These are phyloP conservation scores for Perkinsela sp. DNA, from an alignment of 208 protist genomes.

Conservation along the genomic window DNA sequence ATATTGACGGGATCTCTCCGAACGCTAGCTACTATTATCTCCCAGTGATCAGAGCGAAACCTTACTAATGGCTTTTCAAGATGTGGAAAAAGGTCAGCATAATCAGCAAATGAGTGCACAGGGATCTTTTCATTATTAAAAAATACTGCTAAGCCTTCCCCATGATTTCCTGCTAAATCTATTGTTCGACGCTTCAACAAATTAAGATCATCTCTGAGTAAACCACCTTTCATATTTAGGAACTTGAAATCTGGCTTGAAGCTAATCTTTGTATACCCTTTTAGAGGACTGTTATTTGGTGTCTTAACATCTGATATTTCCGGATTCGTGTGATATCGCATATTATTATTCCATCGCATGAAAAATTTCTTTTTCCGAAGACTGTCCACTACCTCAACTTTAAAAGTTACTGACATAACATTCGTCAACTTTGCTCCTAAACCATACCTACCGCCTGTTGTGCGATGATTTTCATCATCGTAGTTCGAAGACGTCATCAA, in stretches of 20 bases:
- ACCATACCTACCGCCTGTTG: constrained; percentile 79
- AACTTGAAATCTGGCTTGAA: constrained; percentile 89
- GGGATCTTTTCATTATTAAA: constrained; percentile 77
- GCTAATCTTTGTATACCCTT: constrained; percentile 79
- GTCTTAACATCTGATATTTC: constrained; percentile 35
- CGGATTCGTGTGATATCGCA: constrained; percentile 66
- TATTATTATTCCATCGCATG: constrained; percentile 89
- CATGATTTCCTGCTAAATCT: constrained; percentile 88
- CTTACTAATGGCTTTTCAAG: constrained; percentile 41
- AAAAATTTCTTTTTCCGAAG: constrained; percentile 64
- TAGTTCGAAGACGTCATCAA: constrained; percentile 96
- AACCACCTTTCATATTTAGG: constrained; percentile 68
- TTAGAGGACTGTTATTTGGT: constrained; percentile 13
- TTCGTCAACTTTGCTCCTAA: constrained; percentile 99
- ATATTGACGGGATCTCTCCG: constrained; percentile 86
- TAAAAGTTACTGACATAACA: constrained; percentile 91
- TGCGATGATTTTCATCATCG: constrained; percentile 84
- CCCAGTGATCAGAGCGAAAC: constrained; percentile 78
- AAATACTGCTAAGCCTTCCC: constrained; percentile 68
- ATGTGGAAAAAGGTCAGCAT: constrained; percentile 79
- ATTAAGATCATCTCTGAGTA: constrained; percentile 82
- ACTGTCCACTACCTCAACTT: constrained; percentile 82
- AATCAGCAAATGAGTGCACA: constrained; percentile 87
- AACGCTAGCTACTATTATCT: constrained; percentile 72
- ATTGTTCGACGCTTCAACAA: constrained; percentile 89